Base-by-base conservation (phyloP, 768 basidiomycete genomes). In the Hemileccinum rubropunctum region DNA sequence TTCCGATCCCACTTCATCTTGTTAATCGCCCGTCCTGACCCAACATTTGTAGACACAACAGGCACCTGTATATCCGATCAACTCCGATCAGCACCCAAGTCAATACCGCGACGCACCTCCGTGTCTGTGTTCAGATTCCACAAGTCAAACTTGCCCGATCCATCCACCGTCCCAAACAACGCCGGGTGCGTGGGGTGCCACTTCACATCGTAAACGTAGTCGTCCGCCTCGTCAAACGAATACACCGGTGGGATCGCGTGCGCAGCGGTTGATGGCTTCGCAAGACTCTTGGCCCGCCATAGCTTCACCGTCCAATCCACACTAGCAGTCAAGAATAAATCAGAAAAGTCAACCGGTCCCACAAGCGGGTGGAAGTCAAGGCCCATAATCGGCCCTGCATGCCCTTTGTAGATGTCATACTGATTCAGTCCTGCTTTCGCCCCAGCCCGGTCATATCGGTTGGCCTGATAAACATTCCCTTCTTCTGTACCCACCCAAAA, bases 401-500 rank as follows among this genome's bases (percentile, higher is more conserved):
- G 97, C 0, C 89, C 92, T 55, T 83, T 84, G 74, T 99, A 98
- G 32, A 95, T 83, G 58, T 98, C 95, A 63, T 86, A 82, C 63
- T 90, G 88, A 63, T 97, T 91, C 47, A 99, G 75, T 2, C 97
- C 97, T 1, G 97, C 95, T 69, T 99, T 99, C 12, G 93, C 83
- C 2, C 95, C 94, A 0, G 97, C 97, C 15, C 97, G 88, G 65
- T 98, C 97, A 65, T 97, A 94, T 34, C 97, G 82, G 66, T 98
- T 92, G 2, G 95, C 95, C 63, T 95, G 92, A 65, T 98, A 98
- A 18, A 99, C 81, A 57, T 91, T 91, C 8, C 97, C 97, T 72
- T 99, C 97, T 68, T 99, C 97, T 4, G 97, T 99, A 0, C 97
- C 97, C 18, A 97, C 88, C 84, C 89, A 95, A 73, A 98, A 97